Conservation (phyloP, 306 rosid genomes). For the Sechiopsis laciniata region DNA sequence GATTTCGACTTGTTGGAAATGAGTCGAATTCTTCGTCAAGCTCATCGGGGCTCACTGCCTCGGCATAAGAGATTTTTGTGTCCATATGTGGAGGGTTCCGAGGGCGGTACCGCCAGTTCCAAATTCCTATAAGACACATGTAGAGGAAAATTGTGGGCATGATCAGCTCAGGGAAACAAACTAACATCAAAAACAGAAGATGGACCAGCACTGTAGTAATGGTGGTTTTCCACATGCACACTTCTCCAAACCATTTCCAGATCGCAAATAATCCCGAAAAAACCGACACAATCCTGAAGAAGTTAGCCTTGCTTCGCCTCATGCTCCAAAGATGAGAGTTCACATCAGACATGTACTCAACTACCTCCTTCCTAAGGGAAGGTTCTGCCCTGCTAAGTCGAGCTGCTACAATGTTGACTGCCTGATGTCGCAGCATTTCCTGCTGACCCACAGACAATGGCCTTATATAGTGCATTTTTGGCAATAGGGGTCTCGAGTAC, state of each 20-base stretch:
- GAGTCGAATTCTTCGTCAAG: constrained; percentile 84
- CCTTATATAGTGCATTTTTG: constrained; percentile 78
- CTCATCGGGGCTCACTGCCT: constrained; percentile 52
- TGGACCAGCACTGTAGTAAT: constrained; percentile 74
- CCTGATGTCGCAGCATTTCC: constrained; percentile 59
- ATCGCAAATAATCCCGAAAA: constrained; percentile 43
- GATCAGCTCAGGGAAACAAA: constrained; percentile 72
- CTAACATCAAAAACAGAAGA: constrained; percentile 68
- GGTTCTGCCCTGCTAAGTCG: constrained; percentile 79
- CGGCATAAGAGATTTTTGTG: constrained; percentile 61
- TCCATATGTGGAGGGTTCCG: constrained; percentile 83
- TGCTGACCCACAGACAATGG: constrained; percentile 70
- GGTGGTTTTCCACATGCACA: constrained; percentile 62
- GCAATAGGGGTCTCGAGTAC: constrained; percentile 72
- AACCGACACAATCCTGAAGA: constrained; percentile 50
- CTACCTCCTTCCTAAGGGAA: constrained; percentile 70
- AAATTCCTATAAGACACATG: constrained; percentile 80
- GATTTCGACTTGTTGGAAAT: constrained; percentile 50
- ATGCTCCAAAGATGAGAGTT: constrained; percentile 88
- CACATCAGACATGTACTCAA: constrained; percentile 77
- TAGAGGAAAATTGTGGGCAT: constrained; percentile 78
- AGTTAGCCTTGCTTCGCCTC: constrained; percentile 96
- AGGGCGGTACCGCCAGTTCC: constrained; percentile 74
- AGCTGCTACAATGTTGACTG: constrained; percentile 60
- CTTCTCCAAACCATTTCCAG: constrained; percentile 72